Conservation (phyloP, 495 filamentous ascomycete species). For the Penicillium flavigenum region DNA sequence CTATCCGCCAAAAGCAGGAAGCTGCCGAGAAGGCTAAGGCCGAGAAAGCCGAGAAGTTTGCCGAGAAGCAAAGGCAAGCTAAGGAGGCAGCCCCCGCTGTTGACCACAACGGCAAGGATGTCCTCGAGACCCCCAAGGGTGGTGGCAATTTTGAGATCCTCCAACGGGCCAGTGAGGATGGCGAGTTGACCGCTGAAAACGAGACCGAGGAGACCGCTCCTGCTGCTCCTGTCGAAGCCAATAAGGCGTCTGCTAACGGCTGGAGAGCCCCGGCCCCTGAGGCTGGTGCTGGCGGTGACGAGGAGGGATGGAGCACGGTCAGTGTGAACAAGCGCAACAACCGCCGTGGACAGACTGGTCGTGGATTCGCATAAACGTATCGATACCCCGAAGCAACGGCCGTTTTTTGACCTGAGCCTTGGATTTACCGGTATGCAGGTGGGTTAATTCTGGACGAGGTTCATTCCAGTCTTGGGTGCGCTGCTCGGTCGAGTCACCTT, state of each 20-base stretch:
- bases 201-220: conserved; percentile 30
- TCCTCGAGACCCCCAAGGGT: conserved; percentile 41
- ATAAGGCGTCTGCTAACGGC: conserved; percentile 43
- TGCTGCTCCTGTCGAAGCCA: conserved; percentile 33
- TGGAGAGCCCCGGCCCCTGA: conserved; percentile 40
- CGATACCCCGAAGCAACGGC: conserved; percentile 42
- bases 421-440: conserved; percentile 10
- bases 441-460: conserved; percentile 8
- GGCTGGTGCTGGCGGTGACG: conserved; percentile 48
- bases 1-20: conserved; percentile 78
- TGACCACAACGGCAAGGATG: conserved; percentile 49
- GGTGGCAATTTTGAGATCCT: conserved; percentile 55
- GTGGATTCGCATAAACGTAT: conserved; percentile 49
- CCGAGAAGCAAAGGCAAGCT: conserved; percentile 43
- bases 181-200: conserved; percentile 37
- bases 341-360: conserved; percentile 49
- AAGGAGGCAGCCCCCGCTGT: conserved; percentile 53
- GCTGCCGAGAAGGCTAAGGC: conserved; percentile 81
- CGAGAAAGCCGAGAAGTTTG: conserved; percentile 56
- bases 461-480: conserved; percentile 1
- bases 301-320: conserved; percentile 80
- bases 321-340: conserved; percentile 53
- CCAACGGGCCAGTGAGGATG: conserved; percentile 50
- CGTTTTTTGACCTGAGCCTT: conserved; percentile 23
- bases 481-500: conserved; percentile 2